Conservation (phyloP, 2,329 filamentous ascomycete species). For the Microcyclospora tardicrescens region DNA sequence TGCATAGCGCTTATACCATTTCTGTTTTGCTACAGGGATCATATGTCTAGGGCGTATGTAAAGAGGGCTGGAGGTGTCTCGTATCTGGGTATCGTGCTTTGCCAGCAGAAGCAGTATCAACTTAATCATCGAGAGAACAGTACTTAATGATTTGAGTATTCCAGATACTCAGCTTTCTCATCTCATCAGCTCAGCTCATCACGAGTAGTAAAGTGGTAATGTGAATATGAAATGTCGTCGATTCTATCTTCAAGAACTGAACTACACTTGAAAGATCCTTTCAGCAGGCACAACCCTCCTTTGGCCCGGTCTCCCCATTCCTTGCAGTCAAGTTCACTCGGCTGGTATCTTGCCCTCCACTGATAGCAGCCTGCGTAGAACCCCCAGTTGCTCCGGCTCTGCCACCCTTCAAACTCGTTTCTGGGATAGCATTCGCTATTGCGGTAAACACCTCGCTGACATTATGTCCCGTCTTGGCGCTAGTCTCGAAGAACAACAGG, state of each 20-base stretch:
- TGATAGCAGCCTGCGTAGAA: constrained; percentile 44
- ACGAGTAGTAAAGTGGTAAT: too few species aligned
- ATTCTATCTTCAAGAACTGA: background rate
- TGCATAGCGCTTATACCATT: constrained; percentile 17
- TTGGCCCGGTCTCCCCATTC: constrained; percentile 51
- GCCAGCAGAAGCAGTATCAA: too few species aligned
- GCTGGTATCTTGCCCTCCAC: constrained; percentile 45
- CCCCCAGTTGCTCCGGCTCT: constrained; percentile 50
- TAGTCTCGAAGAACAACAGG: constrained; percentile 93
- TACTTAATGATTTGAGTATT: too few species aligned
- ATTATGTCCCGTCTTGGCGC: constrained; percentile 89
- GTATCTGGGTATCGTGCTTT: too few species aligned
- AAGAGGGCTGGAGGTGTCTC: too few species aligned
- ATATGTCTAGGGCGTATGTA: too few species aligned
- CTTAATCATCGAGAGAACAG: too few species aligned
- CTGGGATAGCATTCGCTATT: constrained; percentile 94
- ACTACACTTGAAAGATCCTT: background rate
- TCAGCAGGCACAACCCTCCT: constrained; percentile 86
- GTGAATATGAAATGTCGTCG: too few species aligned
- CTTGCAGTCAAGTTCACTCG: constrained; percentile 72
- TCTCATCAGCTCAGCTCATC: too few species aligned
- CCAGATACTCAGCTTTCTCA: too few species aligned
- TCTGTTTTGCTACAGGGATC: constrained; percentile 2
- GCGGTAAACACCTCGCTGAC: constrained; percentile 94
- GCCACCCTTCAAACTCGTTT: constrained; percentile 85